Percentiles rank a stretch among this genome's conserved stretches.
Conservation (phyloP, 495 filamentous ascomycete species). For the Penicillium bovifimosum region DNA sequence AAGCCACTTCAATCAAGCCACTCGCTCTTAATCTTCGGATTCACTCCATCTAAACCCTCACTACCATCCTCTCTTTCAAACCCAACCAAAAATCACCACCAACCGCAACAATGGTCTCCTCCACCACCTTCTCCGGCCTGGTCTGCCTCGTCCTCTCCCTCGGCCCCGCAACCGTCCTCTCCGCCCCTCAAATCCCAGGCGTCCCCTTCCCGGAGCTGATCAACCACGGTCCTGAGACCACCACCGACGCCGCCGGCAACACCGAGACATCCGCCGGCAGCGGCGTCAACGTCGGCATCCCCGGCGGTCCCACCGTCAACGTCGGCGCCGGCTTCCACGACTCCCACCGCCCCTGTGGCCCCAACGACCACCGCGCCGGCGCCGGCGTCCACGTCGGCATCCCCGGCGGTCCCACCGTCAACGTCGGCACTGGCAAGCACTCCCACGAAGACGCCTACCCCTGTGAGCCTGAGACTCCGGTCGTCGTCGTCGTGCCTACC, state of each 20-base stretch:
- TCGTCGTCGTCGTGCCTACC: background rate
- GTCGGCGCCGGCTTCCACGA: conserved; percentile 16
- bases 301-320: conserved; percentile 24
- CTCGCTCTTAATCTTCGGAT: conserved; percentile 13
- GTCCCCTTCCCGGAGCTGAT: conserved; percentile 12
- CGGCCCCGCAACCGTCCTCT: conserved; percentile 30
- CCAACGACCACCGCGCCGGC: conserved; percentile 18
- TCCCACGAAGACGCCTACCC: conserved; percentile 17
- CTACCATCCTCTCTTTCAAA: background rate
- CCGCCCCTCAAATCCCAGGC: conserved; percentile 23
- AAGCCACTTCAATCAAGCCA: background rate
- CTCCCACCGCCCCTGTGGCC: conserved; percentile 16
- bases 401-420: conserved; percentile 27
- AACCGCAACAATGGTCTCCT: conserved; percentile 27
- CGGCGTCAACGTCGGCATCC: conserved; percentile 25
- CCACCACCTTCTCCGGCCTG: conserved; percentile 27
- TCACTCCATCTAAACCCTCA: background rate
- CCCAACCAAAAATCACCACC: background rate
- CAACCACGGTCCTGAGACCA: conserved; percentile 10
- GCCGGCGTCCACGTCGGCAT: conserved; percentile 23
- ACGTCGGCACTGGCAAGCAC: conserved; percentile 18
- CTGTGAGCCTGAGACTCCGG: conserved; percentile 21
- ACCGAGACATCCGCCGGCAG: conserved; percentile 25
- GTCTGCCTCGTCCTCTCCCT: conserved; percentile 34
- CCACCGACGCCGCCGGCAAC: conserved; percentile 14